These are phyloP conservation scores for Penicillium sp. DNA, from an alignment of 2,329 filamentous ascomycete genomes.

Conservation along the genomic window DNA sequence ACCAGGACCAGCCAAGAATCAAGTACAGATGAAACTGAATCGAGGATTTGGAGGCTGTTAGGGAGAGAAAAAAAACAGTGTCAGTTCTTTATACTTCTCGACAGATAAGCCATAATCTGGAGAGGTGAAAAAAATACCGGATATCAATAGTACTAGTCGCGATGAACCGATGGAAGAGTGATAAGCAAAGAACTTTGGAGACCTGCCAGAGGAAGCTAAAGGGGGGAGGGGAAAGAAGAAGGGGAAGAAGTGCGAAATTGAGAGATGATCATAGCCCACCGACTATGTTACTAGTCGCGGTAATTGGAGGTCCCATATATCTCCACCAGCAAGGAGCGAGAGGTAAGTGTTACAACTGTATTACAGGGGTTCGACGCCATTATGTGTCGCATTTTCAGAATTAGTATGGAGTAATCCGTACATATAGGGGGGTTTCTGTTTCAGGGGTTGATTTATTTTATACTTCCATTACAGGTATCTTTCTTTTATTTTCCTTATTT, in stretches of 20 bases:
- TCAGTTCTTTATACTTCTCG: conserved; percentile 6
- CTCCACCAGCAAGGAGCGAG: conserved; percentile 11
- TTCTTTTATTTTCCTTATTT: background rate
- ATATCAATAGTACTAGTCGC: background rate
- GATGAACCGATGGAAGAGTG: background rate
- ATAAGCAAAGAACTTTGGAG: conserved; percentile 3
- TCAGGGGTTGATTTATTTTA: background rate
- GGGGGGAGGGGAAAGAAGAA: conserved; percentile 1
- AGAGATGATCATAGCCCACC: conserved; percentile 14
- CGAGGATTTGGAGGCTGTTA: background rate
- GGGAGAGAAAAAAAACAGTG: background rate
- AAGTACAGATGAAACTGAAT: conserved; percentile 4
- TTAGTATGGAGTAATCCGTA: background rate
- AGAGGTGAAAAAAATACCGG: conserved; percentile 1
- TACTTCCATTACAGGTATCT: background rate
- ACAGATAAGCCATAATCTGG: conserved; percentile 7
- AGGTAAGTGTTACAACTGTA: conserved; percentile 11
- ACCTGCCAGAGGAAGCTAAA: conserved; percentile 3
- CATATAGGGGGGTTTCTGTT: conserved; percentile 1
- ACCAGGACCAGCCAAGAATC: conserved; percentile 36
- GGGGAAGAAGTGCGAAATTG: conserved; percentile 7
- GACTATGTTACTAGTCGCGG: conserved; percentile 12
- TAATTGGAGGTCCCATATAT: conserved; percentile 5
- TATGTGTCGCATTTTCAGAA: background rate
- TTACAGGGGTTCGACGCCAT: conserved; percentile 8